Conservation (phyloP, 2,329 filamentous ascomycete genomes). For the Alternaria arbusti region DNA sequence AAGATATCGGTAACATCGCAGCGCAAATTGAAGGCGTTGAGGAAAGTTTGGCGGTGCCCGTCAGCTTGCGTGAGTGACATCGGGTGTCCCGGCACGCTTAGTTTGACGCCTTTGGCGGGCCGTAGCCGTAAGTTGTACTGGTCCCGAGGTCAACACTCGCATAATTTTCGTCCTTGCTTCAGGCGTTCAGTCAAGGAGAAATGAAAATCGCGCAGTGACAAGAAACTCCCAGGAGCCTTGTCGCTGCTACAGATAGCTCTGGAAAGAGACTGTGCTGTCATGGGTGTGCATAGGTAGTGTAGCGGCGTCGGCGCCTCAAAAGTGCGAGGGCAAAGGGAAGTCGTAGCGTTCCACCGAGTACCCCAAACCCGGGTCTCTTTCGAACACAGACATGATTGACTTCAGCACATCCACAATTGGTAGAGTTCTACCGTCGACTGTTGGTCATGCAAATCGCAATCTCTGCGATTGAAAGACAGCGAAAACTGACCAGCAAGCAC, state of each 20-base stretch:
- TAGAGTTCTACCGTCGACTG: not conserved
- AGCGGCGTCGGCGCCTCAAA: not conserved
- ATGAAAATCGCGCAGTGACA: not conserved
- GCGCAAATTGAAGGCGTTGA: not conserved
- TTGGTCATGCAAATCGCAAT: not conserved
- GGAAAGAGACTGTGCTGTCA: not conserved
- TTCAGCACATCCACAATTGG: not conserved
- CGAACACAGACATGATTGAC: not conserved
- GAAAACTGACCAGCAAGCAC: not conserved
- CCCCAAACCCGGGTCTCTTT: not conserved
- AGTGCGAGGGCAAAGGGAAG: not conserved
- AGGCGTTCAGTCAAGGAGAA: not conserved
- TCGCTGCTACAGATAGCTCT: not conserved
- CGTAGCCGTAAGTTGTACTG: not conserved
- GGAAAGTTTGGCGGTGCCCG: slow-evolving; percentile 1
- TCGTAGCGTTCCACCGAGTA: not conserved
- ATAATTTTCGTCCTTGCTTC: not conserved
- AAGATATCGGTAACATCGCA: not conserved
- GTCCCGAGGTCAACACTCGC: not conserved
- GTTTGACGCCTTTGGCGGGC: not conserved
- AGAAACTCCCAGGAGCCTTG: not conserved
- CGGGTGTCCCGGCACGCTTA: not conserved
- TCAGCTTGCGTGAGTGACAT: not conserved
- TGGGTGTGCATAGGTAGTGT: not conserved
- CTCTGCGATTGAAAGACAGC: not conserved